phyloP scores from a whole-genome alignment of 306 rosid genomes.

The Lablab purpureus region DNA sequence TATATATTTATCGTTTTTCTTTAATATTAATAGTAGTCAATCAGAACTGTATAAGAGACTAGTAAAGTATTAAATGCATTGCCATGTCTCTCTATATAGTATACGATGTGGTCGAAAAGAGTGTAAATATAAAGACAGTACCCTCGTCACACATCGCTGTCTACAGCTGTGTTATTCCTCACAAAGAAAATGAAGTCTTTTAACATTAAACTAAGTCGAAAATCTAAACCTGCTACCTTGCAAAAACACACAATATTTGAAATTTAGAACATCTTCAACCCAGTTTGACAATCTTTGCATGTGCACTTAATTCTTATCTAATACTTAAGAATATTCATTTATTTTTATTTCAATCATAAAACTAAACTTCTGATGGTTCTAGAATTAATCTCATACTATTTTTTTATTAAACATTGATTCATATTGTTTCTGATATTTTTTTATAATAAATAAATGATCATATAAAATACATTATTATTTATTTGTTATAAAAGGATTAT shows the following conservation, averaged over 20 bases:
- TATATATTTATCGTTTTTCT: too few species aligned
- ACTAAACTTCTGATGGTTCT: too few species aligned
- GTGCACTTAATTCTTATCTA: background rate
- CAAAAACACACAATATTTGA: too few species aligned
- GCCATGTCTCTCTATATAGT: background rate
- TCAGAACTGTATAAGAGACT: background rate
- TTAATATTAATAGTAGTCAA: background rate
- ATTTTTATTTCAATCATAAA: background rate
- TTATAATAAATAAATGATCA: too few species aligned
- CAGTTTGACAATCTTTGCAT: background rate
- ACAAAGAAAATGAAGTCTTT: background rate
- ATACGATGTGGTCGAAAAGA: background rate
- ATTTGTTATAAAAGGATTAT: too few species aligned
- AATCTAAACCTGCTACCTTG: background rate
- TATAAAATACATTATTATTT: too few species aligned
- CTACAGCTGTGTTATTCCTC: conserved; percentile 13
- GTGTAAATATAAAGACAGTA: background rate
- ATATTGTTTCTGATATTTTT: too few species aligned
- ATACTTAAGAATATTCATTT: background rate
- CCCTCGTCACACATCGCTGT: background rate
- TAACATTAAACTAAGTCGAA: background rate
- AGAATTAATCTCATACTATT: too few species aligned
- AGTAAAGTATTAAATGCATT: background rate
- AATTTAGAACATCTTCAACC: background rate
- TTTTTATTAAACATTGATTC: too few species aligned